Evolutionary conservation across 805 yeast species (phyloP).

Genomic region (Candida rishiriensis): DNA sequence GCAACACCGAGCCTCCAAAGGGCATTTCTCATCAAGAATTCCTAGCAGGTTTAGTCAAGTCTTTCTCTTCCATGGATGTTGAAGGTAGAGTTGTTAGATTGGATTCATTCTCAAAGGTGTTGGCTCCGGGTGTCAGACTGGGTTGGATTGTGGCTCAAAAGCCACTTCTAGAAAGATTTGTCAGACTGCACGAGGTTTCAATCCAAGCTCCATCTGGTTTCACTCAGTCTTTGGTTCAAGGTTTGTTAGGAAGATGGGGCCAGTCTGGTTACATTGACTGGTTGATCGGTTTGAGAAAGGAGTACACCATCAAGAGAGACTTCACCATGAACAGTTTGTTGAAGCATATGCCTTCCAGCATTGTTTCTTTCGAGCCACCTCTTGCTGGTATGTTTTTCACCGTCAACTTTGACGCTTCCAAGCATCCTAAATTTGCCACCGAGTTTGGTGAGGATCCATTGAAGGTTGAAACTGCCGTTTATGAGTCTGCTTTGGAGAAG

Average conservation of each 20-base stretch:
- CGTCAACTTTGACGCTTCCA: slow-evolving; percentile 64
- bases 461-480: slow-evolving; percentile 60
- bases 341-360: slow-evolving; percentile 48
- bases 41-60: slow-evolving; percentile 61
- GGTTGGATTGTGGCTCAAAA: slow-evolving; percentile 87
- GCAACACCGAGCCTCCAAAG: slow-evolving; percentile 26
- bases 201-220: slow-evolving; percentile 81
- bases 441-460: slow-evolving; percentile 54
- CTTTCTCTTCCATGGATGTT: slow-evolving; percentile 68
- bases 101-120: slow-evolving; percentile 86
- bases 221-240: slow-evolving; percentile 65
- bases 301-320: slow-evolving; percentile 86
- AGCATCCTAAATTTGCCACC: slow-evolving; percentile 69
- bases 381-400: slow-evolving; percentile 88
- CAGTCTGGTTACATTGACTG: slow-evolving; percentile 85
- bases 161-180: slow-evolving; percentile 55
- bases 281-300: slow-evolving; percentile 76
- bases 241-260: slow-evolving; percentile 81
- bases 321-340: slow-evolving; percentile 72
- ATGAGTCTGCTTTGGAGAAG: slow-evolving; percentile 51
- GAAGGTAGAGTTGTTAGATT: slow-evolving; percentile 89
- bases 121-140: slow-evolving; percentile 86
- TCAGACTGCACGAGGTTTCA: slow-evolving; percentile 74
- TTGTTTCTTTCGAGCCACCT: slow-evolving; percentile 50
- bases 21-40: slow-evolving; percentile 56